phyloP scores from a whole-genome alignment of 2,329 filamentous ascomycete species.

The Colletotrichum spinosum region DNA sequence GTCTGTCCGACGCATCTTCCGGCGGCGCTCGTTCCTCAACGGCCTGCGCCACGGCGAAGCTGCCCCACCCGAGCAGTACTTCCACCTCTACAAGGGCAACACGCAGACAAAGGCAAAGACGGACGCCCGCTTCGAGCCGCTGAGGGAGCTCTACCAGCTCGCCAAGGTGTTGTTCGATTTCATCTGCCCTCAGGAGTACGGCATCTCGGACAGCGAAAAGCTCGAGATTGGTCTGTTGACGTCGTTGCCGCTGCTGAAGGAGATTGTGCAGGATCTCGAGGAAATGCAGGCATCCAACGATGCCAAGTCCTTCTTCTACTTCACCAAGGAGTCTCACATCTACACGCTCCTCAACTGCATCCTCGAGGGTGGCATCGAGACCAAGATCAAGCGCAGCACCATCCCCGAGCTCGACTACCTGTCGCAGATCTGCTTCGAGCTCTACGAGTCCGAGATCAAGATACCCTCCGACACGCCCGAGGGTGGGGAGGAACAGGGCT shows the following conservation, averaged over 20 bases:
- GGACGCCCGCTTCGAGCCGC: conserved; percentile 85
- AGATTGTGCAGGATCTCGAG: conserved; percentile 96
- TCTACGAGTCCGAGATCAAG: conserved; percentile 93
- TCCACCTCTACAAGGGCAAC: conserved; percentile 87
- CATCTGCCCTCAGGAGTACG: conserved; percentile 98
- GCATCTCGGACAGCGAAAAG: conserved; percentile 95
- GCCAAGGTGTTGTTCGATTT: conserved; percentile 98
- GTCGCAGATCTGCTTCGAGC: conserved; percentile 96
- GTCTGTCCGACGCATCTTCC: conserved; percentile 65
- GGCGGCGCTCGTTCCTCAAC: conserved; percentile 70
- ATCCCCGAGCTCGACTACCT: conserved; percentile 98
- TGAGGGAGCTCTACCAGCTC: conserved; percentile 92
- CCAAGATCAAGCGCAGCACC: conserved; percentile 93
- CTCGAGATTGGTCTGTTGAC: conserved; percentile 98
- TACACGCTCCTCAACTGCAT: conserved; percentile 99
- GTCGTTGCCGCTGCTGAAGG: conserved; percentile 90
- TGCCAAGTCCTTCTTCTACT: conserved; percentile 97
- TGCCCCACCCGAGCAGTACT: conserved; percentile 78
- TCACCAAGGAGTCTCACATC: conserved; percentile 98
- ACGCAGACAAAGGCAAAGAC: conserved; percentile 81
- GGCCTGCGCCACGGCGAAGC: conserved; percentile 64
- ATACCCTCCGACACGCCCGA: conserved; percentile 53
- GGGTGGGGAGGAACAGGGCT: conserved; percentile 74
- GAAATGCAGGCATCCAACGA: conserved; percentile 96
- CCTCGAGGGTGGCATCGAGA: conserved; percentile 94